These are phyloP conservation scores for Moesziomyces sp. DNA, from an alignment of 1,284 basidiomycete species.

Conservation along the genomic window DNA sequence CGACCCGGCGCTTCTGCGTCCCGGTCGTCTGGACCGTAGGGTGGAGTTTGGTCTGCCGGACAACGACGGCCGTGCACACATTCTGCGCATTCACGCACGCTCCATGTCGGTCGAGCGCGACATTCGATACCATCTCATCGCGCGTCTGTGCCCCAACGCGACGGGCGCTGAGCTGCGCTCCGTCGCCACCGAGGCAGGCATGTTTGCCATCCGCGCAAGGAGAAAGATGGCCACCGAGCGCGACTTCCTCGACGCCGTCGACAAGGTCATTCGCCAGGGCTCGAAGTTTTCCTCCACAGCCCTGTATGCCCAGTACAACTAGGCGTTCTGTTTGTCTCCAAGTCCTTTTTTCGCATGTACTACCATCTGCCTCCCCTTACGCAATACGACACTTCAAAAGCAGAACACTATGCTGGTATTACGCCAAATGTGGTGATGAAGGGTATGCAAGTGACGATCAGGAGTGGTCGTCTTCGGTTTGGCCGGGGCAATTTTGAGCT, in stretches of 20 bases:
- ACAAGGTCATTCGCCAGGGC: constrained; percentile 97
- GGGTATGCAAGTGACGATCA: constrained; percentile 5
- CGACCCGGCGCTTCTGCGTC: constrained; percentile 94
- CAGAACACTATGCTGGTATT: too few relatives aligned
- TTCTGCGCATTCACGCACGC: constrained; percentile 94
- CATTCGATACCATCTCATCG: constrained; percentile 97
- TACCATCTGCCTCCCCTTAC: constrained; percentile 7
- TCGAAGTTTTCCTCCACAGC: constrained; percentile 84
- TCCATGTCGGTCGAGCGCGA: constrained; percentile 96
- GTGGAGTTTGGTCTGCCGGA: constrained; percentile 97
- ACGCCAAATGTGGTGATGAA: too few relatives aligned
- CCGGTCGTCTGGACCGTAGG: constrained; percentile 93
- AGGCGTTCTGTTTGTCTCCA: neutral
- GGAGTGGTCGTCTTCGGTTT: constrained; percentile 47
- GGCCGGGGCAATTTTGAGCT: constrained; percentile 36
- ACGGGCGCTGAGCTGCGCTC: constrained; percentile 96
- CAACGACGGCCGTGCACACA: constrained; percentile 94
- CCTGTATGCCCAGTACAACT: constrained; percentile 62
- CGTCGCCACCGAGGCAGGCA: constrained; percentile 97
- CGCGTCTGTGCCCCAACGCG: constrained; percentile 94
- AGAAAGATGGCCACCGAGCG: constrained; percentile 97
- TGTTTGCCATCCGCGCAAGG: constrained; percentile 98
- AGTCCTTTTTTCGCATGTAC: constrained; percentile 10
- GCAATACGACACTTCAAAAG: neutral
- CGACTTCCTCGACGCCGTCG: constrained; percentile 96